phyloP scores from a whole-genome alignment of 2,329 filamentous ascomycete genomes.

The Alternaria sp. region DNA sequence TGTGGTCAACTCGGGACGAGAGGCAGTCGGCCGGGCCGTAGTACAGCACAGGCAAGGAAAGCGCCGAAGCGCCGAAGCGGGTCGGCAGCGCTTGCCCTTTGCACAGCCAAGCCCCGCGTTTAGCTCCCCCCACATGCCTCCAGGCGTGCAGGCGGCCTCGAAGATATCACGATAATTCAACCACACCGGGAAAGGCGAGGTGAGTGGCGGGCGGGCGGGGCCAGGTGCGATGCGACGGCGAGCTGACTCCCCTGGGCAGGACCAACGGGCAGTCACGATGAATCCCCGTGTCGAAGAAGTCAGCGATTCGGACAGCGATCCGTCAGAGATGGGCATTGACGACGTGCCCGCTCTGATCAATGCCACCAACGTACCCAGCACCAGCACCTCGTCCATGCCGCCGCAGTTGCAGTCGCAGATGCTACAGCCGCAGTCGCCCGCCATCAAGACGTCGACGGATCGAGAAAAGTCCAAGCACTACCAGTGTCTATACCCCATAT shows the following conservation, averaged over 20 bases:
- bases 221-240: background rate
- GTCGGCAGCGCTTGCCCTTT: constrained; percentile 6
- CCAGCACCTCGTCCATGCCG: constrained; percentile 35
- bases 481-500: constrained; percentile 92
- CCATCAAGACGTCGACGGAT: constrained; percentile 53
- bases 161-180: constrained; percentile 5
- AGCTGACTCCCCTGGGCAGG: constrained; percentile 46
- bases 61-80: constrained; percentile 5
- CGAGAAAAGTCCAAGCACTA: constrained; percentile 73
- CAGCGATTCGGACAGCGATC: constrained; percentile 76
- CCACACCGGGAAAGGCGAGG: constrained; percentile 4
- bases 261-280: constrained; percentile 28
- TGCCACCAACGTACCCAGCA: constrained; percentile 43
- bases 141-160: constrained; percentile 4
- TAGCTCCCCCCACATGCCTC: constrained; percentile 17
- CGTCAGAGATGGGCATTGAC: constrained; percentile 77
- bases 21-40: constrained; percentile 11
- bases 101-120: constrained; percentile 17
- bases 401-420: constrained; percentile 42
- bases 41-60: background rate
- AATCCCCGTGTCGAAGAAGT: constrained; percentile 91
- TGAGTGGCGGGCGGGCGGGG: background rate
- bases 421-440: constrained; percentile 47
- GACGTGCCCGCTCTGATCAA: constrained; percentile 73
- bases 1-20: constrained; percentile 7